Conservation (phyloP, 2,329 filamentous ascomycete genomes). For the Xylariaceae sp. region DNA sequence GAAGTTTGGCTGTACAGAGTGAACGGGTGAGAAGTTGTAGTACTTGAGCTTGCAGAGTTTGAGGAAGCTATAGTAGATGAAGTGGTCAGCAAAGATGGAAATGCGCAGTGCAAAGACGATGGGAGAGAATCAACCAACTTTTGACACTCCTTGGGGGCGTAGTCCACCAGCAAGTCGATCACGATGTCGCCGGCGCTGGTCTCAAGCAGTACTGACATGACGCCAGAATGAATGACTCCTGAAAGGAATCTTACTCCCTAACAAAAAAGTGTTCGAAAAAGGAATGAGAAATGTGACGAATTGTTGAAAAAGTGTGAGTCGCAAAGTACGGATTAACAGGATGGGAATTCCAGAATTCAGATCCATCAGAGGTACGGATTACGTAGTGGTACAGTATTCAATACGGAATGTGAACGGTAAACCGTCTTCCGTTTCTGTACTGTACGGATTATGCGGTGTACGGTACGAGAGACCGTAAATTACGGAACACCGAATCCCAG, state of each 20-base stretch:
- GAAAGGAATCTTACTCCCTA: neutral
- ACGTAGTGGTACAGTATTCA: too few relatives aligned
- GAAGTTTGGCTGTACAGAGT: slow-evolving; percentile 90
- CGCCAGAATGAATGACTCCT: neutral
- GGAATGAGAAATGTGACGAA: neutral
- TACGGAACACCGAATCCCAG: neutral
- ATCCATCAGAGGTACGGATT: too few relatives aligned
- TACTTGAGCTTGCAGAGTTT: slow-evolving; percentile 99
- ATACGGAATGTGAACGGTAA: too few relatives aligned
- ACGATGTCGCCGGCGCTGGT: slow-evolving; percentile 92
- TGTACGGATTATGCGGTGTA: too few relatives aligned
- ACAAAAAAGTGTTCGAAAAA: neutral
- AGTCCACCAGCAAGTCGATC: slow-evolving; percentile 84
- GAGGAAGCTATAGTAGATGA: slow-evolving; percentile 68
- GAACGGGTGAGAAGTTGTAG: slow-evolving; percentile 93
- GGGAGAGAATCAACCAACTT: slow-evolving; percentile 59
- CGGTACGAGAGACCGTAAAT: neutral
- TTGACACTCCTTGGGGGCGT: slow-evolving; percentile 86
- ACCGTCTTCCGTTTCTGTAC: too few relatives aligned
- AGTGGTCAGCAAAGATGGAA: slow-evolving; percentile 43
- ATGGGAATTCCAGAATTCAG: too few relatives aligned
- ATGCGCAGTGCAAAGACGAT: neutral
- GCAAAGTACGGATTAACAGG: too few relatives aligned
- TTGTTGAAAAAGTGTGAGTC: neutral
- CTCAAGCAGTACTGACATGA: slow-evolving; percentile 90